Evolutionary conservation across 352 stramenopile species (phyloP), one percentile per base, ranked within the genome.

Genomic region (Globisporangium splendens): DNA sequence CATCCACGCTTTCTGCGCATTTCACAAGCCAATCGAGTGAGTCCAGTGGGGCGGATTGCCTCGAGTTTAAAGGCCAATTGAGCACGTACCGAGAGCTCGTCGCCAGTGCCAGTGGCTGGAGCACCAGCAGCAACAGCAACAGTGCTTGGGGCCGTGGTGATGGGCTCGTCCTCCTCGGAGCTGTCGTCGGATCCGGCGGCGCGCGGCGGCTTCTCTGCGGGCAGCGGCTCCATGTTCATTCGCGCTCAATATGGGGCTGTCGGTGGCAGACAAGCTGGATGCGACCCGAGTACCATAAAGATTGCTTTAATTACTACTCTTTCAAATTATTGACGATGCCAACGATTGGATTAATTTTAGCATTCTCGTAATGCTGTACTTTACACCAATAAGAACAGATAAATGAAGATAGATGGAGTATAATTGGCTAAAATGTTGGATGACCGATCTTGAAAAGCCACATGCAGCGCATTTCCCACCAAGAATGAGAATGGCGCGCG

Each of bases 161-260:
- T 91, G 52, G 79, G 85, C 78, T 94, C 85, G 70, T 93, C 83
- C 65, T 94, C 85, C 54, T 94, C 85, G 18, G 85, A 93, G 67
- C 85, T 94, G 66, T 94, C 85, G 46, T 80, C 77, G 44, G 59
- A 59, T 55, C 73, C 70, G 69, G 65, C 62, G 61, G 24, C 5
- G 24, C 24, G 24, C 24, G 24, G 24, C 24, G 24, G 65, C 46
- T 50, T 47, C 33, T 50, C 44, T 21, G 18, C 50, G 24, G 53
- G 51, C 46, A 20, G 42, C 24, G 2, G 24, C 24, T 31, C 24
- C 24, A 18, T 33, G 50, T 56, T 56, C 35, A 39, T 39, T 56
- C 38, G 14, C 8, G 2, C 46, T 38, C 20, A 48, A 2, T 31
- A 31, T 31, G 24, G 24, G 24, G 24, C 24, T 31, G 24, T 2